Percentiles rank a stretch among this genome's conserved stretches.
Conservation (phyloP, 352 stramenopile species). For the Blastocystis sp. region DNA sequence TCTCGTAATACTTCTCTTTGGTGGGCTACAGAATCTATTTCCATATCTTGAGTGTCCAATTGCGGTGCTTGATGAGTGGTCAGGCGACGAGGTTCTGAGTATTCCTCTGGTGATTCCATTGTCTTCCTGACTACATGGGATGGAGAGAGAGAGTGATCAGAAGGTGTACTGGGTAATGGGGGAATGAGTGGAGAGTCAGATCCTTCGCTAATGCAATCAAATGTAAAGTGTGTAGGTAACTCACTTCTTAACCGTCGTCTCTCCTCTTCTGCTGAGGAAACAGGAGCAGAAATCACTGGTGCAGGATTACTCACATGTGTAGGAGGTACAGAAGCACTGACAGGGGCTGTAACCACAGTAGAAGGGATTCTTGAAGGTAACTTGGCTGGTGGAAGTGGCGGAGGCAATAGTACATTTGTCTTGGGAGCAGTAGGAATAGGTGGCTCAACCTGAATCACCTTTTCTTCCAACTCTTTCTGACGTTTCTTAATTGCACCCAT, state of each 20-base stretch:
- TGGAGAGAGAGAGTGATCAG: too few relatives aligned
- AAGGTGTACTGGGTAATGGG: too few relatives aligned
- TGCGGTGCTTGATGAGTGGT: background rate
- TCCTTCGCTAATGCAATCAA: background rate
- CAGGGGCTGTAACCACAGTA: too few relatives aligned
- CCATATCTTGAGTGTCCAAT: too few relatives aligned
- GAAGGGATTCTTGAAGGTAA: too few relatives aligned
- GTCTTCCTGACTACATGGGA: too few relatives aligned
- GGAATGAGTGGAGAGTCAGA: too few relatives aligned
- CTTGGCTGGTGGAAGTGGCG: background rate
- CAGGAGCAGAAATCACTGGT: background rate
- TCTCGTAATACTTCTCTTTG: background rate
- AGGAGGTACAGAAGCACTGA: background rate
- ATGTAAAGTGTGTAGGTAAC: background rate
- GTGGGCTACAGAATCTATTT: background rate
- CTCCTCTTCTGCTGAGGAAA: background rate
- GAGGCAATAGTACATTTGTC: background rate
- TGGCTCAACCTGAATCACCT: background rate
- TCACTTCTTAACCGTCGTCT: background rate
- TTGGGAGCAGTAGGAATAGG: background rate
- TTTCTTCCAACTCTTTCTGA: background rate
- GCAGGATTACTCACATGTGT: background rate
- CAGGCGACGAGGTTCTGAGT: background rate
- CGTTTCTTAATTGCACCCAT: slow-evolving; percentile 23
- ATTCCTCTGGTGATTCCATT: too few relatives aligned